A percentile compares a stretch with the other conserved stretches of the same genome.
Evolutionary conservation across 2,329 filamentous ascomycete genomes (phyloP).

Genomic region (Colletotrichum siamense): DNA sequence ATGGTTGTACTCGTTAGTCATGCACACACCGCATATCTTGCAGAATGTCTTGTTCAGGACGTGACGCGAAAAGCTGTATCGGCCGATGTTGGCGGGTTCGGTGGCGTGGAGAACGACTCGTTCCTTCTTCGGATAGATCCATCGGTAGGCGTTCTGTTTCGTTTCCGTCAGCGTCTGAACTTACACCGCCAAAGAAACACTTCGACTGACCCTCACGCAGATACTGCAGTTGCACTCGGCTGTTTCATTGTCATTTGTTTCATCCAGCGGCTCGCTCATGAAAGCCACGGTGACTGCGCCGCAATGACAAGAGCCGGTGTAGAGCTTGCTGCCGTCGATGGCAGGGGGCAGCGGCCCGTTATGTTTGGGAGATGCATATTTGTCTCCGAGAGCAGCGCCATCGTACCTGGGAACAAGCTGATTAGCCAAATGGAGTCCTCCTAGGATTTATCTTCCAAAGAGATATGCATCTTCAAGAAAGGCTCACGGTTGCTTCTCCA

Average conservation of each 20-base stretch:
- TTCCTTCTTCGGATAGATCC: slow-evolving; percentile 46
- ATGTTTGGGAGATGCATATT: slow-evolving; percentile 40
- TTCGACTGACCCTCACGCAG: slow-evolving; percentile 41
- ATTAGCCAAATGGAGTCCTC: neutral
- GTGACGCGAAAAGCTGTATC: slow-evolving; percentile 42
- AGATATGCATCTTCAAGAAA: fast-evolving
- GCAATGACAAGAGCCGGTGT: slow-evolving; percentile 59
- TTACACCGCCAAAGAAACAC: too few relatives aligned
- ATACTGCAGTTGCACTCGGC: slow-evolving; percentile 57
- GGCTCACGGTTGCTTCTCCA: slow-evolving; percentile 42
- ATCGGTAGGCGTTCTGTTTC: slow-evolving; percentile 44
- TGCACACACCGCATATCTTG: slow-evolving; percentile 48
- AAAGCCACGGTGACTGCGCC: slow-evolving; percentile 51
- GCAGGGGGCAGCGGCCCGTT: slow-evolving; percentile 44
- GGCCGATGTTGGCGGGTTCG: slow-evolving; percentile 37
- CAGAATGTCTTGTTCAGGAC: slow-evolving; percentile 50
- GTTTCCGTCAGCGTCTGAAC: neutral
- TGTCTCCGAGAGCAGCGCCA: slow-evolving; percentile 33
- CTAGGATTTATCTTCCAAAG: neutral
- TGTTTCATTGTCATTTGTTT: slow-evolving; percentile 32
- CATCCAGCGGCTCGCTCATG: slow-evolving; percentile 46
- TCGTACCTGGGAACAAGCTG: slow-evolving; percentile 37
- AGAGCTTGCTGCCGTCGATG: slow-evolving; percentile 43
- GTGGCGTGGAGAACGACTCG: slow-evolving; percentile 44
- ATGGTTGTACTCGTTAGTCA: slow-evolving; percentile 37